A percentile compares a stretch with the other conserved stretches of the same genome.
Evolutionary conservation across 2,329 filamentous ascomycete genomes (phyloP).

Genomic region (Thelonectria olida): DNA sequence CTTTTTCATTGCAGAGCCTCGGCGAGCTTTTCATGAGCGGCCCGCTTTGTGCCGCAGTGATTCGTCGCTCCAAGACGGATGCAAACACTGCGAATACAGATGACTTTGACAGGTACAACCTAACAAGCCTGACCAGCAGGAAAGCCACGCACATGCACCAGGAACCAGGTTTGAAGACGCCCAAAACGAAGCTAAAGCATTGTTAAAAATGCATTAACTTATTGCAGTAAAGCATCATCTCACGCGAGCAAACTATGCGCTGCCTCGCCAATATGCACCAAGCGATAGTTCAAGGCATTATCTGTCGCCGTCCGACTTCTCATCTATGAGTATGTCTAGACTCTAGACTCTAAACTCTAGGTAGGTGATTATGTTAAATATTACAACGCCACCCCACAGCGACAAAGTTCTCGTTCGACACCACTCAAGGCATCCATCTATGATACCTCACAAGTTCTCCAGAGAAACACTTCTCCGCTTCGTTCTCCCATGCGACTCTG

Average conservation of each 20-base stretch:
- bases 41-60: no score
- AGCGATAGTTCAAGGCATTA: background rate
- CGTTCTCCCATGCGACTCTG: slow-evolving; percentile 58
- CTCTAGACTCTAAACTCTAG: slow-evolving; percentile 1
- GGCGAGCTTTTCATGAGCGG: no score
- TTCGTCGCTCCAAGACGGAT: slow-evolving; percentile 6
- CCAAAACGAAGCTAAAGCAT: slow-evolving; percentile 6
- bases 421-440: background rate
- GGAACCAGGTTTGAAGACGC: slow-evolving; percentile 6
- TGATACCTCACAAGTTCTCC: slow-evolving; percentile 9
- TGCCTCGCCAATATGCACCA: background rate
- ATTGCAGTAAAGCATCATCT: slow-evolving; percentile 7
- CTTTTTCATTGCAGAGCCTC: no score
- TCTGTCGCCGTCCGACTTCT: slow-evolving; percentile 1
- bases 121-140: no score
- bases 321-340: slow-evolving; percentile 5
- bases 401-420: background rate
- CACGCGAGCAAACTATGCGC: slow-evolving; percentile 28
- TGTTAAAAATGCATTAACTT: background rate
- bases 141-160: slow-evolving; percentile 5
- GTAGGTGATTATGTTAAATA: background rate
- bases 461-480: slow-evolving; percentile 24
- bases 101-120: no score
- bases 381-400: background rate
- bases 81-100: no score